A percentile compares a stretch with the other conserved stretches of the same genome.
phyloP scores from a whole-genome alignment of 2,329 filamentous ascomycete genomes.

The Sporothrix globosa region DNA sequence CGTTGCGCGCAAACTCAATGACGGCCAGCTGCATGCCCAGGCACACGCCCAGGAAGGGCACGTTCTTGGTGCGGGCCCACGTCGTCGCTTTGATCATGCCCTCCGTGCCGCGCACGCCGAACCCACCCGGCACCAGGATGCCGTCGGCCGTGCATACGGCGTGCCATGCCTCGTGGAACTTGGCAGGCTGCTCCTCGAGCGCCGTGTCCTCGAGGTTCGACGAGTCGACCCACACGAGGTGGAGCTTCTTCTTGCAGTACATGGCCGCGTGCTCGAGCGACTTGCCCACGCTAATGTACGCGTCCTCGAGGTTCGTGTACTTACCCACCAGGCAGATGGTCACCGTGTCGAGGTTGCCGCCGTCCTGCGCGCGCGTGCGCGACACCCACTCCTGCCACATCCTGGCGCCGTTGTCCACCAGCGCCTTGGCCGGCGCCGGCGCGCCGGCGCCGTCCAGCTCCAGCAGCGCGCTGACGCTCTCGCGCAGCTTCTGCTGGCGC shows the following conservation, averaged over 20 bases:
- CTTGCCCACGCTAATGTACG: slow-evolving; percentile 77
- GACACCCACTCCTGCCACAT: slow-evolving; percentile 75
- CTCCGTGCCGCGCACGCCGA: slow-evolving; percentile 78
- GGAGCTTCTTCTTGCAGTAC: slow-evolving; percentile 77
- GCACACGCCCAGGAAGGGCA: slow-evolving; percentile 86
- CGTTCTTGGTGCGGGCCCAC: slow-evolving; percentile 81
- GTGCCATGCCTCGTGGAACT: slow-evolving; percentile 86
- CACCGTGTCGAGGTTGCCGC: slow-evolving; percentile 65
- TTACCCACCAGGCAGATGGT: slow-evolving; percentile 90
- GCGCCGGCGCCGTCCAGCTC: slow-evolving; percentile 61
- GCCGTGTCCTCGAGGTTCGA: slow-evolving; percentile 75
- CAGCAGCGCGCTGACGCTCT: slow-evolving; percentile 54
- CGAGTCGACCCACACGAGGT: slow-evolving; percentile 82
- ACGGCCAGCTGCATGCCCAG: slow-evolving; percentile 92
- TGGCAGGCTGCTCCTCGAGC: slow-evolving; percentile 63
- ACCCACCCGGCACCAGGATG: slow-evolving; percentile 73
- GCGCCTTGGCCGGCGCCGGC: slow-evolving; percentile 56
- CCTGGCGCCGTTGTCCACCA: slow-evolving; percentile 67
- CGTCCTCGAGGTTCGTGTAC: slow-evolving; percentile 82
- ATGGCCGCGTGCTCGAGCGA: slow-evolving; percentile 90
- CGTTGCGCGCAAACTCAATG: slow-evolving; percentile 80
- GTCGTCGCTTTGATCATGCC: slow-evolving; percentile 89
- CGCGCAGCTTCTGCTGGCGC: slow-evolving; percentile 74
- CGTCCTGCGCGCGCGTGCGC: slow-evolving; percentile 54
- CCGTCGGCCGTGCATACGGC: slow-evolving; percentile 70